Percentiles rank a stretch among this genome's conserved stretches.
Conservation (phyloP, 1,284 basidiomycete genomes). For the Cryptococcus sp. region DNA sequence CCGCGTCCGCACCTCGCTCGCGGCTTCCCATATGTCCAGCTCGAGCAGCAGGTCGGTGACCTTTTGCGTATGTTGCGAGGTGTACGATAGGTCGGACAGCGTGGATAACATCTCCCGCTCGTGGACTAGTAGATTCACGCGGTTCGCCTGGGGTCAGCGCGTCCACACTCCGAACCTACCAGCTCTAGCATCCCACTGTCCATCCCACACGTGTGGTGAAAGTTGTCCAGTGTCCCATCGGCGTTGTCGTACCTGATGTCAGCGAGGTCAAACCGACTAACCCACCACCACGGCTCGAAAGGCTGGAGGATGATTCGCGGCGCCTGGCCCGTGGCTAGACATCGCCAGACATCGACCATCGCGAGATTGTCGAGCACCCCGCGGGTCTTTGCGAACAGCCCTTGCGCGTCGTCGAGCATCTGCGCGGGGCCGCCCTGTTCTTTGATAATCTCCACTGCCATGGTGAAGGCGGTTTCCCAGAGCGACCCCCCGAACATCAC, state of each 20-base stretch:
- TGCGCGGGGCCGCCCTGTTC: slow-evolving; percentile 14
- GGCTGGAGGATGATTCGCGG: slow-evolving; percentile 20
- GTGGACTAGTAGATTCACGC: slow-evolving; percentile 22
- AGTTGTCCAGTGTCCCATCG: slow-evolving; percentile 7
- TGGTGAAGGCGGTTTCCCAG: slow-evolving; percentile 19
- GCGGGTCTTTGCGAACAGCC: not conserved
- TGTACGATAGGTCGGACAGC: slow-evolving; percentile 5
- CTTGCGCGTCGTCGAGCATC: slow-evolving; percentile 13
- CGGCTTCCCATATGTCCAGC: slow-evolving; percentile 19
- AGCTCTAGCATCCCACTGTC: slow-evolving; percentile 23
- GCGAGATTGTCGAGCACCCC: slow-evolving; percentile 19
- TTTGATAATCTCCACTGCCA: slow-evolving; percentile 11
- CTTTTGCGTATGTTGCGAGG: slow-evolving; percentile 11
- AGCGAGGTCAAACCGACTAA: not conserved
- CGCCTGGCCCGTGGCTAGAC: slow-evolving; percentile 15
- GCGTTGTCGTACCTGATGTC: slow-evolving; percentile 21
- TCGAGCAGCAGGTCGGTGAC: slow-evolving; percentile 17
- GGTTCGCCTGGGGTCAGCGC: slow-evolving; percentile 4
- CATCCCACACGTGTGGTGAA: slow-evolving; percentile 18
- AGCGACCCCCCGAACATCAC: slow-evolving; percentile 6
- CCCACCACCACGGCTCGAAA: slow-evolving; percentile 25
- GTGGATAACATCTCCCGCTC: slow-evolving; percentile 7
- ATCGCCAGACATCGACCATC: slow-evolving; percentile 20
- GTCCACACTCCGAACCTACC: slow-evolving; percentile 6
- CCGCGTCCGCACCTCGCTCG: slow-evolving; percentile 2